Evolutionary conservation across 2,329 filamentous ascomycete genomes (phyloP).

Genomic region (Aquanectria penicillioides): DNA sequence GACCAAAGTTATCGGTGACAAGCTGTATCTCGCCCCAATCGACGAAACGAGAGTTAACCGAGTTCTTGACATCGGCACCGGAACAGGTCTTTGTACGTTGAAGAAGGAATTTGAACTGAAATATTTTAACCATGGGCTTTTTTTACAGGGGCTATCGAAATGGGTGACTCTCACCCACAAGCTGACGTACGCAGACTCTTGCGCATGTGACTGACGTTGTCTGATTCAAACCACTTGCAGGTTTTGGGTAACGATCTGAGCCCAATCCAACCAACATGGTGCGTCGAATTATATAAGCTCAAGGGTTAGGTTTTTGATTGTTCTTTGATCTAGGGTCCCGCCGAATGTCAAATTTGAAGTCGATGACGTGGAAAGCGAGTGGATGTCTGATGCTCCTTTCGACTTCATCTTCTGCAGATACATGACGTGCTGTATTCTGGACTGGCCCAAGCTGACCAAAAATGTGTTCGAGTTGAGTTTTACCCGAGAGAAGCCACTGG

Average conservation of each 20-base stretch:
- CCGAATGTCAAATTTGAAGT: constrained; percentile 24
- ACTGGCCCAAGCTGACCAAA: constrained; percentile 42
- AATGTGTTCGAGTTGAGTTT: constrained; percentile 35
- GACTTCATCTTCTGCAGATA: constrained; percentile 50
- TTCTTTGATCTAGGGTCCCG: background rate
- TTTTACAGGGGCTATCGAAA: background rate
- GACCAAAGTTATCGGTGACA: background rate
- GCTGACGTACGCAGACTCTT: background rate
- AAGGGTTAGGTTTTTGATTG: background rate
- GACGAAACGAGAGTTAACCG: background rate
- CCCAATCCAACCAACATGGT: background rate
- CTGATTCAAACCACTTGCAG: background rate
- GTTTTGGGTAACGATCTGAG: background rate
- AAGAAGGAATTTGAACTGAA: background rate
- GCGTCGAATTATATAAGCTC: background rate
- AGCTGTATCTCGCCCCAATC: background rate
- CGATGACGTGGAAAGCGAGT: constrained; percentile 47
- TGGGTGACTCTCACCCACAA: background rate
- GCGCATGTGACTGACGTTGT: background rate
- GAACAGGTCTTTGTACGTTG: background rate
- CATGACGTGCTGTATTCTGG: constrained; percentile 44
- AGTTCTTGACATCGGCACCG: background rate
- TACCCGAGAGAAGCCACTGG: fast-evolving
- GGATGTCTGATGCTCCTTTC: constrained; percentile 42
- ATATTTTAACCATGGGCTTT: background rate